Base-by-base conservation (phyloP, 495 filamentous ascomycete genomes). In the Penicillium cosmopolitanum region DNA sequence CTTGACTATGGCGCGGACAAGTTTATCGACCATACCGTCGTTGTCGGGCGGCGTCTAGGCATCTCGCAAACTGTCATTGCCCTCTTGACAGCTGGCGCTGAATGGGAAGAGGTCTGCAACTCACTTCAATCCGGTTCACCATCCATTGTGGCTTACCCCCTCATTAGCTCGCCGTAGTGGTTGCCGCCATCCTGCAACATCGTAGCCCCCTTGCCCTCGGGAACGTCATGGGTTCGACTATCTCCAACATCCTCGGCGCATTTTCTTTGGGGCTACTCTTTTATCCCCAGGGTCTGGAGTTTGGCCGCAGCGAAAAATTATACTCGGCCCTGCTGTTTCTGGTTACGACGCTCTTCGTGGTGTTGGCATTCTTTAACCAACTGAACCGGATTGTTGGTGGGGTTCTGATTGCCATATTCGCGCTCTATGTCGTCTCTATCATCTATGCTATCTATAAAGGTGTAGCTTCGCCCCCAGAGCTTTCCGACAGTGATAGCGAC, bases 231-330 rank as follows among this genome's bases (percentile, higher is more conserved):
- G 83, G 83, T 0, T 85, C 83, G 1, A 73, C 77, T 7, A 78
- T 86, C 34, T 79, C 82, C 46, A 86, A 86, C 55, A 80, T 85
- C 44, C 76, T 86, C 10, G 82, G 78, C 7, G 81, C 82, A 3
- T 85, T 86, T 64, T 81, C 83, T 1, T 66, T 85, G 8, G 82
- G 79, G 6, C 68, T 86, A 0, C 54, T 84, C 8, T 77, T 75
- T 55, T 66, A 79, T 53, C 61, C 66, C 0, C 58, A 56, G 0
- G 43, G 42, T 0, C 54, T 70, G 43, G 51, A 56, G 7, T 82
- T 83, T 58, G 82, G 82, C 56, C 53, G 61, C 12, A 81, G 76
- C 50, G 73, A 80, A 34, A 79, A 76, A 57, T 73, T 84, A n/a
- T 85, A 84, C 64, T 65, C 73, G 0, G 57, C 64, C 0, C 52